A percentile compares a stretch with the other conserved stretches of the same genome.
Conservation (phyloP, 805 yeast genomes). For the Nakazawaea sp. region DNA sequence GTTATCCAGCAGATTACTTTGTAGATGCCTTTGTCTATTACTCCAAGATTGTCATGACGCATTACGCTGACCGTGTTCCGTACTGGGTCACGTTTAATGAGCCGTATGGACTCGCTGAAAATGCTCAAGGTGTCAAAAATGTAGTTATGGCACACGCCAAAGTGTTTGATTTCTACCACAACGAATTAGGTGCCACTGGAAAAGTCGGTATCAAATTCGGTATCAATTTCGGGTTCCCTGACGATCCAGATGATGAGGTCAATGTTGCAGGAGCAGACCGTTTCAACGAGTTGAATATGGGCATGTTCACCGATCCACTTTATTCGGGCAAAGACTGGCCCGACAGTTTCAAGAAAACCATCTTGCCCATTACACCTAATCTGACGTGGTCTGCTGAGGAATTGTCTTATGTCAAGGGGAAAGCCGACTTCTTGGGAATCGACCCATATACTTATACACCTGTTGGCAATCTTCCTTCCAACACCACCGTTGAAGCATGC, state of each 20-base stretch:
- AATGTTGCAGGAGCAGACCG: slow-evolving; percentile 22
- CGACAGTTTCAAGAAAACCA: slow-evolving; percentile 16
- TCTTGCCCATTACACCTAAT: slow-evolving; percentile 15
- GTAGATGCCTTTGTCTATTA: slow-evolving; percentile 26
- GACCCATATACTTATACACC: slow-evolving; percentile 24
- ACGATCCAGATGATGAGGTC: slow-evolving; percentile 17
- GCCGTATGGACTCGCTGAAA: slow-evolving; percentile 22
- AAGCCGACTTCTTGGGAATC: slow-evolving; percentile 26
- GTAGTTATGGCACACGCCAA: slow-evolving; percentile 17
- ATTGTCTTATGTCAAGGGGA: slow-evolving; percentile 17
- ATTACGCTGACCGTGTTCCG: slow-evolving; percentile 24
- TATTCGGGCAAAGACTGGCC: slow-evolving; percentile 25
- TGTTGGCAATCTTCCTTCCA: slow-evolving; percentile 9
- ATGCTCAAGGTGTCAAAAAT: slow-evolving; percentile 19
- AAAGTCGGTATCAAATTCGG: slow-evolving; percentile 22
- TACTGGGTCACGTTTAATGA: slow-evolving; percentile 27
- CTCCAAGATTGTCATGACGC: slow-evolving; percentile 24
- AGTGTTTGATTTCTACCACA: slow-evolving; percentile 10
- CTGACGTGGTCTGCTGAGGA: slow-evolving; percentile 20
- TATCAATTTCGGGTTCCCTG: slow-evolving; percentile 22
- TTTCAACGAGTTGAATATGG: slow-evolving; percentile 19
- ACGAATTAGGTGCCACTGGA: slow-evolving; percentile 18
- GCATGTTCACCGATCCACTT: slow-evolving; percentile 24
- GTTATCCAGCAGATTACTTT: slow-evolving; percentile 15
- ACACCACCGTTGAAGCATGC: slow-evolving; percentile 20